These are phyloP conservation scores for Thinopyrum obtusiflorum DNA, from an alignment of 202 grass and related monocot species.

Conservation along the genomic window DNA sequence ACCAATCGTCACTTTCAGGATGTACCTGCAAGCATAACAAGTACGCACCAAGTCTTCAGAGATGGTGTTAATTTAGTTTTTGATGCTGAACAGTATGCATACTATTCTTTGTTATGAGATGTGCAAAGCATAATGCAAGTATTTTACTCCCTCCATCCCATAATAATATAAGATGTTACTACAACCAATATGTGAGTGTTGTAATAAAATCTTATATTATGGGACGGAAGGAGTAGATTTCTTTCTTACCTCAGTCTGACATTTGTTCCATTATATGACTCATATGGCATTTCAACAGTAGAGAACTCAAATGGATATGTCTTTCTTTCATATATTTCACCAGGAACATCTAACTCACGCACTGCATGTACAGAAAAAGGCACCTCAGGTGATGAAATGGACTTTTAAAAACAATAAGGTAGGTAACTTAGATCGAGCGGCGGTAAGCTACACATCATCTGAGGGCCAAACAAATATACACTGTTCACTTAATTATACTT, in stretches of 20 bases:
- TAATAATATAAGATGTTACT: background rate
- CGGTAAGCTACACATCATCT: background rate
- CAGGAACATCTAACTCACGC: conserved; percentile 82
- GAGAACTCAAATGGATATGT: conserved; percentile 89
- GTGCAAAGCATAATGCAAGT: background rate
- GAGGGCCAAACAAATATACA: background rate
- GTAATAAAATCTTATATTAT: no score
- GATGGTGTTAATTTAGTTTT: background rate
- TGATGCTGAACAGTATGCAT: background rate
- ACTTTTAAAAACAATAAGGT: background rate
- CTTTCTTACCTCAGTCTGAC: conserved; percentile 65
- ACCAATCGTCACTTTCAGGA: conserved; percentile 81
- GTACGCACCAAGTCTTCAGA: background rate
- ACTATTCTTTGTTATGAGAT: background rate
- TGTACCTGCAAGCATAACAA: conserved; percentile 58
- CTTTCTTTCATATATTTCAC: conserved; percentile 93
- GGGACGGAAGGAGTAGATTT: background rate
- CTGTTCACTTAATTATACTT: background rate
- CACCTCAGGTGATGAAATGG: conserved; percentile 20
- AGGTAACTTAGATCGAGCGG: background rate
- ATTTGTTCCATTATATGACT: conserved; percentile 85
- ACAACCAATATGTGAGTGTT: background rate
- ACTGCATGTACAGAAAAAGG: conserved; percentile 41
- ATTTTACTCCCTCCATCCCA: background rate
- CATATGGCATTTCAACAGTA: conserved; percentile 95